These are phyloP conservation scores for Malassezia sympodialis DNA, from an alignment of 1,284 basidiomycete species.

Conservation along the genomic window DNA sequence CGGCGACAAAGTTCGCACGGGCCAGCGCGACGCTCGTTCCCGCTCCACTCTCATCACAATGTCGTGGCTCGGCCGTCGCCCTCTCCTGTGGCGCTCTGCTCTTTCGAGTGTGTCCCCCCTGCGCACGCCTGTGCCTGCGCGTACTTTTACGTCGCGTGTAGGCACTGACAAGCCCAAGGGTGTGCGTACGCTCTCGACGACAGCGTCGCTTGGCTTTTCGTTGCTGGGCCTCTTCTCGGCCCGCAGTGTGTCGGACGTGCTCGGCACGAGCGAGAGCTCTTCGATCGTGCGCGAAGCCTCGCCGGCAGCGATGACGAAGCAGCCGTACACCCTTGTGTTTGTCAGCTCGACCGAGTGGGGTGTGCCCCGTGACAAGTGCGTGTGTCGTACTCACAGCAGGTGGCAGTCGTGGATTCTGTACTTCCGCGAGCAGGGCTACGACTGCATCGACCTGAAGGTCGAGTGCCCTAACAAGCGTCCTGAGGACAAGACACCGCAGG, in stretches of 20 bases:
- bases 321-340: conserved; percentile 20
- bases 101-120: neutral
- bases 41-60: conserved; percentile 8
- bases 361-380: conserved; percentile 4
- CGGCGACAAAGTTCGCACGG: conserved; percentile 7
- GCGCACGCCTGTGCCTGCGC: neutral
- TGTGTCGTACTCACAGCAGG: neutral
- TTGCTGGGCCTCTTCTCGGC: conserved; percentile 12
- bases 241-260: neutral
- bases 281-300: conserved; percentile 17
- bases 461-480: conserved; percentile 3
- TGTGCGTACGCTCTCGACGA: neutral
- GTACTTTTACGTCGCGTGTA: neutral
- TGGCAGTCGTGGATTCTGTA: conserved; percentile 20
- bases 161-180: neutral
- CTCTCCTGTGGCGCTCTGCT: neutral
- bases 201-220: conserved; percentile 4
- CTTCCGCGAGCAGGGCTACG: conserved; percentile 17
- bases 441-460: conserved; percentile 17
- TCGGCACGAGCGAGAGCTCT: conserved; percentile 11
- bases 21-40: neutral
- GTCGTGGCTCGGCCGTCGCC: neutral
- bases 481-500: conserved; percentile 1
- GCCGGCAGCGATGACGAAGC: conserved; percentile 14
- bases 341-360: conserved; percentile 4